phyloP scores from a whole-genome alignment of 176 grass and related monocot species.

The Puya raimondii region DNA sequence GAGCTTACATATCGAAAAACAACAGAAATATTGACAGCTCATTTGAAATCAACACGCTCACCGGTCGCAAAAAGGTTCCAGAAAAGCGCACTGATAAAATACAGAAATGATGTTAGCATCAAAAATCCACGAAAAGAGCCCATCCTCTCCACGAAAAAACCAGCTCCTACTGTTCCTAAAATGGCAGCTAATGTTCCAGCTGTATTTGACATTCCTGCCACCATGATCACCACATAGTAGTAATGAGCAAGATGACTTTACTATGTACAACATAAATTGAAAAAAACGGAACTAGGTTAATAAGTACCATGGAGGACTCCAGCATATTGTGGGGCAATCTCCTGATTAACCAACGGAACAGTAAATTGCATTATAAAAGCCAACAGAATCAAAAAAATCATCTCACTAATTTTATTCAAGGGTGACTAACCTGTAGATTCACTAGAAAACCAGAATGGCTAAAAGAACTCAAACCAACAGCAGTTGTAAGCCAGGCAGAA shows the following conservation, averaged over 20 bases:
- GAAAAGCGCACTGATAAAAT: constrained; percentile 76
- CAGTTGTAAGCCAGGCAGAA: constrained; percentile 84
- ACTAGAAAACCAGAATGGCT: constrained; percentile 95
- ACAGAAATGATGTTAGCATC: constrained; percentile 65
- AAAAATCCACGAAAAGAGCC: constrained; percentile 92
- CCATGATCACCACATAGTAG: background rate
- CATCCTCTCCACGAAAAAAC: constrained; percentile 90
- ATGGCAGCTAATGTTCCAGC: constrained; percentile 89
- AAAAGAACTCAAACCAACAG: constrained; percentile 93
- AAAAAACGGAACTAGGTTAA: background rate
- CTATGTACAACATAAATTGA: too few relatives aligned
- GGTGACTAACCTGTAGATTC: constrained; percentile 66
- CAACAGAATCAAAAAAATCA: constrained; percentile 1
- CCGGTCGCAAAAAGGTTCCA: constrained; percentile 93
- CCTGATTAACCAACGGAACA: constrained; percentile 40
- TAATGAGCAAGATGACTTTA: background rate
- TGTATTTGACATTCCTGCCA: constrained; percentile 91
- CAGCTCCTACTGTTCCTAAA: constrained; percentile 87
- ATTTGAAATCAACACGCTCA: constrained; percentile 71
- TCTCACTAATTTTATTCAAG: constrained; percentile 1
- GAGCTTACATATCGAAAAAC: too few relatives aligned
- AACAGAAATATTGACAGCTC: constrained; percentile 15
- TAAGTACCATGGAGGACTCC: constrained; percentile 78
- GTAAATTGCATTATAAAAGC: constrained; percentile 12
- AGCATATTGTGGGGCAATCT: constrained; percentile 86